Evolutionary conservation across 148 eudicot genomes (phyloP), one percentile per base, ranked within the genome.

Genomic region (Chenopodium quinoa): DNA sequence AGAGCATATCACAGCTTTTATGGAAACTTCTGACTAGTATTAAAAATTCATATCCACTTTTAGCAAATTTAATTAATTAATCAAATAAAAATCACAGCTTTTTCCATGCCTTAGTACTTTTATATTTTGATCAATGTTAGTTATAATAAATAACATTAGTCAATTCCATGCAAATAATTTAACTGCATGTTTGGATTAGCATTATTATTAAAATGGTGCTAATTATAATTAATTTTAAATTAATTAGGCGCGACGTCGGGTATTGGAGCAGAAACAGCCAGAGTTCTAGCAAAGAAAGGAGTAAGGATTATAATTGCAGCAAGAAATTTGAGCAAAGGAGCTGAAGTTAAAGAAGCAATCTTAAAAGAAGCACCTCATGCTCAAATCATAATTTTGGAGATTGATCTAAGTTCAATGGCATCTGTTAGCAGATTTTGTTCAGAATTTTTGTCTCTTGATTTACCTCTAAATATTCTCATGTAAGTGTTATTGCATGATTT

Each of bases 381-480:
- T 69, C 82, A 91, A 69, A 88, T 96, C 3, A 86, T 88, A 48
- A 37, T 92, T 17, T 14, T 96, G 67, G 98, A 96, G 89, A 88
- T 92, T 85, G 99, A 96, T 83, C 87, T 96, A 2, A 90, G 95
- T 79, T 96, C 98, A 11, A 79, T 93, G 86, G 87, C 90, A 88
- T 96, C 99, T 16, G 84, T 96, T 79, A 72, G 82, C 84, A 90
- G 91, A 88, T 96, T 96, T 85, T 93, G 92, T 71, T 87, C 93
- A n/a, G 71, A 90, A 65, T 96, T 96, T 75, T 81, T 93, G 78
- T 92, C 98, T 20, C 91, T 93, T 29, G 85, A 87, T 17, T 82
- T 96, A 7, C 99, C 97, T 48, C 99, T 96, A 56, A 89, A 96
- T 68, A 91, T 96, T 71, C 93, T 96, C 64, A 91, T 93, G 99